Evolutionary conservation across 495 filamentous ascomycete genomes (phyloP).

Genomic region (Penicillium fimorum): DNA sequence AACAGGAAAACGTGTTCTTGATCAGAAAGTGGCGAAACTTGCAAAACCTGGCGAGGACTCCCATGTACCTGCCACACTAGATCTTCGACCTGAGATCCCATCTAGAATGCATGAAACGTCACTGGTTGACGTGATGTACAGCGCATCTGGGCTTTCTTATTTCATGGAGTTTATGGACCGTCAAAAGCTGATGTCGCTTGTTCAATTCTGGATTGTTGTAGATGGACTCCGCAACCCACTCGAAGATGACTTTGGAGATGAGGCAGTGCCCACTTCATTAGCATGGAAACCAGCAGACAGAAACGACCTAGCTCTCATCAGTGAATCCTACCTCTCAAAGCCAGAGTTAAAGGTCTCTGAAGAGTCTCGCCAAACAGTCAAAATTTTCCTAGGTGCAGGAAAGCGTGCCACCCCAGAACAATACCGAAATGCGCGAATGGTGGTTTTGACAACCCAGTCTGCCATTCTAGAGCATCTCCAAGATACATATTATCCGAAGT

Average conservation of each 20-base stretch:
- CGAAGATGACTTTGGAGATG: conserved; percentile 78
- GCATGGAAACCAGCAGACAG: conserved; percentile 84
- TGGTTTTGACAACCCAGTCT: conserved; percentile 80
- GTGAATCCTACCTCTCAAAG: conserved; percentile 80
- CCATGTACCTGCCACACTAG: conserved; percentile 31
- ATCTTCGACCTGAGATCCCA: conserved; percentile 37
- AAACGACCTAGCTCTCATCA: conserved; percentile 82
- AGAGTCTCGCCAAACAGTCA: conserved; percentile 65
- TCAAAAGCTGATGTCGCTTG: conserved; percentile 76
- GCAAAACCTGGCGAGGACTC: conserved; percentile 60
- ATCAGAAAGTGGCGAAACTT: conserved; percentile 83
- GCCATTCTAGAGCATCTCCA: conserved; percentile 80
- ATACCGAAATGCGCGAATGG: conserved; percentile 78
- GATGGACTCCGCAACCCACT: conserved; percentile 96
- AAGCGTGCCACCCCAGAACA: conserved; percentile 71
- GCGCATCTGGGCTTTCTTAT: conserved; percentile 87
- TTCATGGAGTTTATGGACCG: conserved; percentile 99
- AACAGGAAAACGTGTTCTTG: conserved; percentile 84
- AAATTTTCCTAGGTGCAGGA: conserved; percentile 74
- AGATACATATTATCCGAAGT: conserved; percentile 72
- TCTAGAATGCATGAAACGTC: conserved; percentile 68
- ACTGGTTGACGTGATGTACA: conserved; percentile 77
- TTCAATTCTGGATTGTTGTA: conserved; percentile 98
- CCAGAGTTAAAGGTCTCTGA: conserved; percentile 75
- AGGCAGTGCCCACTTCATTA: conserved; percentile 59